Base-by-base conservation (phyloP, 2,329 filamentous ascomycete species). In the Sarocladiaceae sp. region DNA sequence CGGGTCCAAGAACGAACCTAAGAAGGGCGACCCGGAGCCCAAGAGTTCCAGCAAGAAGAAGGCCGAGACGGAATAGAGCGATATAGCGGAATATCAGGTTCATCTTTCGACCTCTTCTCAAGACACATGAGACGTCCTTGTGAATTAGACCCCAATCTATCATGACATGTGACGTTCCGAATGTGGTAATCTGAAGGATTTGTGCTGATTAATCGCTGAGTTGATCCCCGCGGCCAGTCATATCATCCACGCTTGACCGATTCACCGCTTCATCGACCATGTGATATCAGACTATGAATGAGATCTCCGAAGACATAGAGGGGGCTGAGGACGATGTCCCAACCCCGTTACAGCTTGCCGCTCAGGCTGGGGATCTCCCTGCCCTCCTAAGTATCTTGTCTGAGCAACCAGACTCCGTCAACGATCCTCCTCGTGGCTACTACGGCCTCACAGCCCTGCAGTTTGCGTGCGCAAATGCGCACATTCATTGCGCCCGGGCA, bases 1-100 rank as follows among this genome's bases (percentile, higher is more conserved):
- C 1, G 62, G 63, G 0, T 67, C 64, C 7, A 67, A 68, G 50
- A 67, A 67, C 20, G 55, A 59, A 46, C 55, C 56, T 1, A 54
- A 57, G 47, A 56, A 52, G 46, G 58, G 58, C 16, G 45, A 47
- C 7, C 58, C 56, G 1, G 45, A 55, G 33, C 50, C 52, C 7
- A 60, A 60, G 49, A 56, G 52, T 26, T 49, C 53, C 31, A 45
- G 46, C 7, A 53, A 54, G 45, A 54, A 53, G 48, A 47, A 51
- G 45, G 27, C 11, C 6, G 48, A 49, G 45, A 43, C 37, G 4
- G 43, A 37, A 37, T 37, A 45, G 26, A 3, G 4, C n/a, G n/a
- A n/a, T n/a, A n/a, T n/a, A n/a, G n/a, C n/a, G n/a, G n/a, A n/a
- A n/a, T n/a, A n/a, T n/a, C n/a, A n/a, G n/a, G n/a, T n/a, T n/a